Conservation (phyloP, 495 filamentous ascomycete species). For the Rostrohypoxylon terebratum region DNA sequence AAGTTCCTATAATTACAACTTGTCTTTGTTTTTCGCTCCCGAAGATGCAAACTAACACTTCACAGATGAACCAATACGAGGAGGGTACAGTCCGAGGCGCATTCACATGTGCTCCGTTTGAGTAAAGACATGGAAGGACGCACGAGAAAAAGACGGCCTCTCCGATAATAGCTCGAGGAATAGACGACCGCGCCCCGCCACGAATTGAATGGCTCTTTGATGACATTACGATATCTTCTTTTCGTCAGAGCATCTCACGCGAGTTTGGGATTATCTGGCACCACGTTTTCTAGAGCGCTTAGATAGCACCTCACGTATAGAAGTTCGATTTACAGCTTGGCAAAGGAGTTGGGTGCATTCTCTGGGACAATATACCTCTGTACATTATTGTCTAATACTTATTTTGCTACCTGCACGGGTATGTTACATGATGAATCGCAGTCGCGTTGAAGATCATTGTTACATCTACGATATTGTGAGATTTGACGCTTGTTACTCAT, state of each 20-base stretch:
- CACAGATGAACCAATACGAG: slow-evolving; percentile 59
- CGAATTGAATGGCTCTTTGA: slow-evolving; percentile 19
- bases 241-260: slow-evolving; percentile 16
- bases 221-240: slow-evolving; percentile 35
- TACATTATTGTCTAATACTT: slow-evolving; percentile 20
- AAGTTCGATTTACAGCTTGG: slow-evolving; percentile 3
- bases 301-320: slow-evolving; percentile 20
- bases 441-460: slow-evolving; percentile 1
- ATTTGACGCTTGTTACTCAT: background rate
- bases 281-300: slow-evolving; percentile 24
- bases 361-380: slow-evolving; percentile 24
- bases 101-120: slow-evolving; percentile 59
- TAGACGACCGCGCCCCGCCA: slow-evolving; percentile 4
- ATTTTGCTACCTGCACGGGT: slow-evolving; percentile 1
- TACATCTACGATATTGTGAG: background rate
- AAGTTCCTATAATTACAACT: slow-evolving; percentile 45
- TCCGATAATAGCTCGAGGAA: slow-evolving; percentile 7
- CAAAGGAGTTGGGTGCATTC: slow-evolving; percentile 22
- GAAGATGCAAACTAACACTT: background rate
- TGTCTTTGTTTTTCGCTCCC: background rate
- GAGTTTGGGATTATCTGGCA: slow-evolving; percentile 24
- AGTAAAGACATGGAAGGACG: slow-evolving; percentile 21
- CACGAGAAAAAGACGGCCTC: background rate
- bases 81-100: slow-evolving; percentile 58
- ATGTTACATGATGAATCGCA: slow-evolving; percentile 8